Evolutionary conservation across 495 filamentous ascomycete species (phyloP).

Genomic region (Aspergillus panamensis): DNA sequence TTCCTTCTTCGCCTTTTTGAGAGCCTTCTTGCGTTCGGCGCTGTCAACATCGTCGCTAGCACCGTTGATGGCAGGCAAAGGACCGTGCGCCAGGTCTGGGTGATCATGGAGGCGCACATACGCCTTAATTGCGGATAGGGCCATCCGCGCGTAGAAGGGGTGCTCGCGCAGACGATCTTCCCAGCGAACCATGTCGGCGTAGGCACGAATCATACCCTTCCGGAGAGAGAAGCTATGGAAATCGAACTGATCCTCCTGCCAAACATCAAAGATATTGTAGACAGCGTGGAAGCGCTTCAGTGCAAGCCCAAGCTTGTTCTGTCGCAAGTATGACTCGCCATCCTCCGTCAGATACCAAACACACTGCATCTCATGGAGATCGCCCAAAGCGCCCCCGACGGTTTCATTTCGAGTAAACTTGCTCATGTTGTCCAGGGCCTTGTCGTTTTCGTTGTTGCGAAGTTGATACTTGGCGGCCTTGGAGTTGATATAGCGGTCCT

Average conservation of each 20-base stretch:
- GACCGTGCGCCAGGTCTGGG: conserved; percentile 57
- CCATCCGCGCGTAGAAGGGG: conserved; percentile 87
- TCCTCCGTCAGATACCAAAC: conserved; percentile 97
- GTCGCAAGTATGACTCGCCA: conserved; percentile 82
- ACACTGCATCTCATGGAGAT: conserved; percentile 97
- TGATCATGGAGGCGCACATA: conserved; percentile 80
- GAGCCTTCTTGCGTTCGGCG: conserved; percentile 82
- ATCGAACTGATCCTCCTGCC: conserved; percentile 98
- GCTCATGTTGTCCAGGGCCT: conserved; percentile 81
- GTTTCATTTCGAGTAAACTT: conserved; percentile 93
- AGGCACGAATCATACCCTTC: conserved; percentile 92
- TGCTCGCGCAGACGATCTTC: conserved; percentile 87
- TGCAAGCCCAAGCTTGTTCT: conserved; percentile 77
- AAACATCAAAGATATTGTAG: conserved; percentile 90
- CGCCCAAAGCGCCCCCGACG: conserved; percentile 78
- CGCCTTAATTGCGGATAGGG: conserved; percentile 72
- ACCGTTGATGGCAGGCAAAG: conserved; percentile 50
- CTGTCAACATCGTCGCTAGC: conserved; percentile 53
- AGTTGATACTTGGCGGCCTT: conserved; percentile 98
- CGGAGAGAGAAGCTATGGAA: conserved; percentile 96
- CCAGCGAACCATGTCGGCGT: conserved; percentile 95
- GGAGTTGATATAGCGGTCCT: conserved; percentile 95
- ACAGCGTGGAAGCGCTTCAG: conserved; percentile 86
- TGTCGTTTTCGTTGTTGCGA: conserved; percentile 84
- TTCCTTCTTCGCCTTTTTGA: conserved; percentile 94